phyloP scores from a whole-genome alignment of 345 rosid genomes.

The Turnera subulata region DNA sequence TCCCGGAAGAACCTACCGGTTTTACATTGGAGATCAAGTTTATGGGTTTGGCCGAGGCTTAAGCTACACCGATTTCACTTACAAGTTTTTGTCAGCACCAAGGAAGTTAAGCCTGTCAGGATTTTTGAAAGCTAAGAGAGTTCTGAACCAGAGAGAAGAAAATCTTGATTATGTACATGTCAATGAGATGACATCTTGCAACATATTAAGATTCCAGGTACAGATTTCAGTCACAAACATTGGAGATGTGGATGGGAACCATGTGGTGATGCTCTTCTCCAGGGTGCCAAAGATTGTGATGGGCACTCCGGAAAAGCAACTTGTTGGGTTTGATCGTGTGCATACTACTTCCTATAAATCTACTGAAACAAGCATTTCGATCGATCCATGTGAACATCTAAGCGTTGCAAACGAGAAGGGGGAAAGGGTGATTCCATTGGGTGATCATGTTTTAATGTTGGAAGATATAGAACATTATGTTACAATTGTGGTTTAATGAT shows the following conservation, averaged over 20 bases:
- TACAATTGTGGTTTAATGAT: slow-evolving; percentile 37
- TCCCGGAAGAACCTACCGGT: slow-evolving; percentile 89
- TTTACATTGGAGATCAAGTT: slow-evolving; percentile 62
- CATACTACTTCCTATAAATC: slow-evolving; percentile 36
- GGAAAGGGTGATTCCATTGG: slow-evolving; percentile 51
- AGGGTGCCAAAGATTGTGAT: slow-evolving; percentile 39
- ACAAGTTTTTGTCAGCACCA: slow-evolving; percentile 64
- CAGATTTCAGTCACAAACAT: slow-evolving; percentile 44
- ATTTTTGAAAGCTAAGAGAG: slow-evolving; percentile 29
- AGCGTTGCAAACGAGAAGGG: slow-evolving; percentile 58
- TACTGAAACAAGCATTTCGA: slow-evolving; percentile 43
- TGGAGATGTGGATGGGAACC: slow-evolving; percentile 71
- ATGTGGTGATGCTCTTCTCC: slow-evolving; percentile 64
- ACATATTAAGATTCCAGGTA: slow-evolving; percentile 44
- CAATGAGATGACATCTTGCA: slow-evolving; percentile 44
- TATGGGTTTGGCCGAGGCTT: slow-evolving; percentile 75
- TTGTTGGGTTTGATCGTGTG: slow-evolving; percentile 74
- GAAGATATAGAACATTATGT: slow-evolving; percentile 58
- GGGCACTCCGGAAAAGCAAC: slow-evolving; percentile 62
- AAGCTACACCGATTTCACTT: slow-evolving; percentile 59
- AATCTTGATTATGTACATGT: slow-evolving; percentile 24
- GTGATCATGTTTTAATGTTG: slow-evolving; percentile 48
- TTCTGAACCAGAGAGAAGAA: slow-evolving; percentile 31
- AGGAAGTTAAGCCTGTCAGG: slow-evolving; percentile 35
- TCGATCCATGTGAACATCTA: slow-evolving; percentile 74